phyloP scores from a whole-genome alignment of 2,329 filamentous ascomycete genomes.

The Fusarium camptoceras region DNA sequence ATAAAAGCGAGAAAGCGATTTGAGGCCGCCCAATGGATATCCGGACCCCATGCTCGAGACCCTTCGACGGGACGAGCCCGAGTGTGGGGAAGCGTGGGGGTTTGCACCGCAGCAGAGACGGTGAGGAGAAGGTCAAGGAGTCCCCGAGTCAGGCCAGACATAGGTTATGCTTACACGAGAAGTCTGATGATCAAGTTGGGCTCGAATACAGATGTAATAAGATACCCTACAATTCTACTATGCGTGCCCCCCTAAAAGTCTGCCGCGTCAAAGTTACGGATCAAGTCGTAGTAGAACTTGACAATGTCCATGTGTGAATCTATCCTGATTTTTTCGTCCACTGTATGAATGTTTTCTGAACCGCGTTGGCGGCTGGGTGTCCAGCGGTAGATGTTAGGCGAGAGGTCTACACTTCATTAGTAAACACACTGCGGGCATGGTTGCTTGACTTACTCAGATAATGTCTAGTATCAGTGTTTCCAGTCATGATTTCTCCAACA shows the following conservation, averaged over 20 bases:
- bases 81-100: conserved; percentile 33
- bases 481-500: conserved; percentile 59
- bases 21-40: conserved; percentile 4
- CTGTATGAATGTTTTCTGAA: conserved; percentile 54
- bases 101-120: conserved; percentile 1
- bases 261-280: conserved; percentile 59
- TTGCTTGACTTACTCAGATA: conserved; percentile 51
- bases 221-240: conserved; percentile 7
- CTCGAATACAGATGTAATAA: not conserved
- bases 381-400: conserved; percentile 57
- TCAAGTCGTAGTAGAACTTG: conserved; percentile 58
- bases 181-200: not conserved
- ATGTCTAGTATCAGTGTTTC: conserved; percentile 58
- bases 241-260: conserved; percentile 37
- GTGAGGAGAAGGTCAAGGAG: conserved; percentile 9
- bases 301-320: conserved; percentile 55
- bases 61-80: conserved; percentile 8
- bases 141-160: not conserved
- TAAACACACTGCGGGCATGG: not conserved
- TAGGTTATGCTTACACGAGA: not conserved
- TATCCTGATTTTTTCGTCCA: conserved; percentile 56
- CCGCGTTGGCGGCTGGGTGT: conserved; percentile 50
- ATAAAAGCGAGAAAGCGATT: not conserved
- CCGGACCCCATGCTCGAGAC: not conserved
- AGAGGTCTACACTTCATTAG: conserved; percentile 43